These are phyloP conservation scores for Stephania cephalantha DNA, from an alignment of 164 flowering plant genomes.

Conservation along the genomic window DNA sequence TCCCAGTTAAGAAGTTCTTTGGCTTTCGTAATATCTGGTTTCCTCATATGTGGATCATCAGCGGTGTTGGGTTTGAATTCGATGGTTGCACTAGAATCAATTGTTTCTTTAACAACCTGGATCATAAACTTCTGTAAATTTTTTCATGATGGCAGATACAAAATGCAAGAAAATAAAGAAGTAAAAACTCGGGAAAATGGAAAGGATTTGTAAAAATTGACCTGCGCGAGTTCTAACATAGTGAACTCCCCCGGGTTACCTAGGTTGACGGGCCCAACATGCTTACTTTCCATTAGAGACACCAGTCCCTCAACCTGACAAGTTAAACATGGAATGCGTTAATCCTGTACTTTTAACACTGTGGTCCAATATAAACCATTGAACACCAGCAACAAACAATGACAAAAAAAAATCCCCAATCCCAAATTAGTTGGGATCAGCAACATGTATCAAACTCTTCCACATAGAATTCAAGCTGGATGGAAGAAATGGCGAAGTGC, in stretches of 20 bases:
- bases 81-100: conserved; percentile 78
- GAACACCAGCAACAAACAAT: no score
- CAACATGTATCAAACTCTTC: no score
- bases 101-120: conserved; percentile 76
- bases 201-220: conserved; percentile 21
- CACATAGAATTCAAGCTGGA: no score
- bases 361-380: no score
- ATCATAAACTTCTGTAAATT: not conserved
- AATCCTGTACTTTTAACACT: not conserved
- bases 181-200: not conserved
- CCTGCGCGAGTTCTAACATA: conserved; percentile 96
- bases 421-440: no score
- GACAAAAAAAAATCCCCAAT: no score
- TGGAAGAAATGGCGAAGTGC: no score
- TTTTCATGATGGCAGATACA: not conserved
- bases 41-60: conserved; percentile 90
- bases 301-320: conserved; percentile 77
- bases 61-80: conserved; percentile 75
- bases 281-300: conserved; percentile 85
- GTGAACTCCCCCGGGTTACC: conserved; percentile 97
- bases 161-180: not conserved
- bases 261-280: conserved; percentile 85
- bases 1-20: conserved; percentile 90
- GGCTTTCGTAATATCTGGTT: conserved; percentile 86
- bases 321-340: conserved; percentile 1